These are phyloP conservation scores for Wallemia hederae DNA, from an alignment of 1,284 basidiomycete genomes.

Conservation along the genomic window DNA sequence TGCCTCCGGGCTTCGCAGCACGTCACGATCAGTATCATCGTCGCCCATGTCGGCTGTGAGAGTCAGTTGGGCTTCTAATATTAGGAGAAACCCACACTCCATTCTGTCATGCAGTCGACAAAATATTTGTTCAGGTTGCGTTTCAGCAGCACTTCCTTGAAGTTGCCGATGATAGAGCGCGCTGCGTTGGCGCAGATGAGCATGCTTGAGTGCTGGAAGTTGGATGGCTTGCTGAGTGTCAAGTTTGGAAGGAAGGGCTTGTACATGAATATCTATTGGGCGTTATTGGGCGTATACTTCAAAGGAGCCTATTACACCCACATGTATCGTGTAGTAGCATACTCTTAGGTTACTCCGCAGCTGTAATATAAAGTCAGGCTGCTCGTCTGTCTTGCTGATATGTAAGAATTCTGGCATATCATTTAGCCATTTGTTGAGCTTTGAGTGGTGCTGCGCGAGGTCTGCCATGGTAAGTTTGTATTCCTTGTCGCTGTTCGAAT, in stretches of 20 bases:
- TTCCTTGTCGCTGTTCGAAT: too few species aligned
- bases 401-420: too few species aligned
- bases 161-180: not conserved
- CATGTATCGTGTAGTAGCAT: too few species aligned
- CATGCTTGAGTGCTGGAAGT: not conserved
- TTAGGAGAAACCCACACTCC: not conserved
- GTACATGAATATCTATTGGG: not conserved
- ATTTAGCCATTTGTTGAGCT: too few species aligned
- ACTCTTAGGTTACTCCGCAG: too few species aligned
- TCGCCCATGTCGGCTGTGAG: not conserved
- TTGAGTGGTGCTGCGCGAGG: too few species aligned
- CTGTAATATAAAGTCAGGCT: too few species aligned
- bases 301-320: too few species aligned
- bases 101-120: not conserved
- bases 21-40: not conserved
- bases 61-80: not conserved
- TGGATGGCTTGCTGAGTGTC: not conserved
- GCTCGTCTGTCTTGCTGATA: too few species aligned
- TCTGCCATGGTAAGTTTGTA: too few species aligned
- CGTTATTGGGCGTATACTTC: too few species aligned
- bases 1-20: not conserved
- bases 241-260: not conserved
- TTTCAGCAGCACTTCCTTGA: too few species aligned
- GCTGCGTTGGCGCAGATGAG: not conserved
- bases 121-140: not conserved